Evolutionary conservation across 441 rosid genomes (phyloP).

Genomic region (Gossypium lobatum): DNA sequence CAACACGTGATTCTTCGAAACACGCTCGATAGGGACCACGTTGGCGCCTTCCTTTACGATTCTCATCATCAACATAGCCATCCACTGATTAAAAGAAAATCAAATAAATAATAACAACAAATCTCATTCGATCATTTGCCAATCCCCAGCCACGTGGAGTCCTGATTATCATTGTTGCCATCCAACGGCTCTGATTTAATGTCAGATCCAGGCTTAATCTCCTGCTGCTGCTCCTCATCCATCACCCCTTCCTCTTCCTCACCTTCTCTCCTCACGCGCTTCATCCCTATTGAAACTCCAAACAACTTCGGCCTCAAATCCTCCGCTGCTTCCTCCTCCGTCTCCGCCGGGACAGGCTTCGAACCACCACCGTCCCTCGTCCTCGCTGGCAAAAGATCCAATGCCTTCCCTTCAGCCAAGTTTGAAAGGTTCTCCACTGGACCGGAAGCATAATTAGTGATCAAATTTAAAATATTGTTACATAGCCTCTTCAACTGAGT

Average conservation of each 20-base stretch:
- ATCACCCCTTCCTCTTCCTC: slow-evolving; percentile 26
- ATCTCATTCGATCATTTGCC: slow-evolving; percentile 35
- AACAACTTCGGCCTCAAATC: slow-evolving; percentile 57
- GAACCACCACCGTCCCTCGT: slow-evolving; percentile 19
- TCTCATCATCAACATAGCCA: background rate
- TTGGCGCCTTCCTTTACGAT: background rate
- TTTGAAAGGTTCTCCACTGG: slow-evolving; percentile 32
- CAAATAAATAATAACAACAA: background rate
- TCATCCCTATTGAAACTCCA: slow-evolving; percentile 73
- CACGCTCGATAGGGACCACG: background rate
- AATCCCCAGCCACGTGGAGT: slow-evolving; percentile 65
- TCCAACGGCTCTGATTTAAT: slow-evolving; percentile 57
- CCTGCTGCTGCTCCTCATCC: slow-evolving; percentile 21
- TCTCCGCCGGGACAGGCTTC: slow-evolving; percentile 11
- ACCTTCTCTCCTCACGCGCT: slow-evolving; percentile 53
- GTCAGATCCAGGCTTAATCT: slow-evolving; percentile 30
- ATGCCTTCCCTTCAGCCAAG: slow-evolving; percentile 23
- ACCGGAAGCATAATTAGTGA: slow-evolving; percentile 54
- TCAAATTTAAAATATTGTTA: slow-evolving; percentile 46
- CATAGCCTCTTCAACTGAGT: slow-evolving; percentile 55
- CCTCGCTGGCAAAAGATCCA: slow-evolving; percentile 29
- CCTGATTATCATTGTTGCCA: slow-evolving; percentile 30
- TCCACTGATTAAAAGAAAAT: slow-evolving; percentile 3
- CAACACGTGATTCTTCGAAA: background rate
- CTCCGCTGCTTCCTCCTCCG: slow-evolving; percentile 25